Evolutionary conservation across 148 eudicot species (phyloP), one percentile per base, ranked within the genome.

Genomic region (Polygonum aviculare): DNA sequence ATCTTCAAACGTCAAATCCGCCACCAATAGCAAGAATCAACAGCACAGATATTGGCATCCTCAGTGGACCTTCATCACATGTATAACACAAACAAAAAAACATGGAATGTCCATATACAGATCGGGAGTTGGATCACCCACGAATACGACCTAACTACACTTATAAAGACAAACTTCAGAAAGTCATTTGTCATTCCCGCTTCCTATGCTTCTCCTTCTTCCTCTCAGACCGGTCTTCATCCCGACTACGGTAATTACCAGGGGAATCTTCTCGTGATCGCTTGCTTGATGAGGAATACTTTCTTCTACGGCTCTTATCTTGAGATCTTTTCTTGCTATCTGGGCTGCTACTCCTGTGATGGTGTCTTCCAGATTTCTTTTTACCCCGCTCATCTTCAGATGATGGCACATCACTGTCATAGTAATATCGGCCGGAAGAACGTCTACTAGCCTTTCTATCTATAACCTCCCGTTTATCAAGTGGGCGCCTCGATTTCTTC

Each of bases 231-330:
- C 69, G 54, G 49, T 79, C 84, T 81, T 60, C 78, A 44, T 72
- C 84, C 12, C 83, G 76, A 40, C 79, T 50, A 57, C 72, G 85
- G 54, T 74, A 81, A 67, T 82, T 78, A 72, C 79, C 80, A 2
- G 78, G 79, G 59, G 88, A 80, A 41, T 79, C 81, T 59, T 55
- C 83, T 49, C 77, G 62, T 78, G 74, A 74, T 78, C 82, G 87
- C 83, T 86, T 88, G 74, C 77, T 90, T 80, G 84, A 90, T 11
- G 96, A 87, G 10, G 72, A 67, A 82, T 81, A 92, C 77, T 88
- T 90, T 83, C 92, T 87, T 75, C 95, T 84, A 54, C 90, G 78
- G 77, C 89, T 89, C 77, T 86, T 83, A 70, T 80, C 90, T 70
- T 81, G 82, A 41, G 90, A 86, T 26, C 80, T 78, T 77, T 81